Percentiles rank a stretch among this genome's conserved stretches.
Conservation (phyloP, 257 asterid species). For the Fraxinus excelsior region DNA sequence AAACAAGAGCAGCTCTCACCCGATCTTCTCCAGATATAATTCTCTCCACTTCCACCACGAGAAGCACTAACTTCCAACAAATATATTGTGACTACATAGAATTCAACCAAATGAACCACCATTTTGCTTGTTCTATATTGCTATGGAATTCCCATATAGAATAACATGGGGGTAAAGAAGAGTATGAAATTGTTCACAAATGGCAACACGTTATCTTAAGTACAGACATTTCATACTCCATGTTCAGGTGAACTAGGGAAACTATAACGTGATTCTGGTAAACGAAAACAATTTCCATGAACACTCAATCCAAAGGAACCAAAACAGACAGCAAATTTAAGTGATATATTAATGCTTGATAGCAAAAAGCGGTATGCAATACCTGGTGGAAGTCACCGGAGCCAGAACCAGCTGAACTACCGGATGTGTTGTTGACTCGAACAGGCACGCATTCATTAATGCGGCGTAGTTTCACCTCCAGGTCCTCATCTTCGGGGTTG, state of each 20-base stretch:
- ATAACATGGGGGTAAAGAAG: background rate
- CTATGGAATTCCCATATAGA: background rate
- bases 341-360: background rate
- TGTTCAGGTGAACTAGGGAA: too few relatives aligned
- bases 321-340: background rate
- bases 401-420: conserved; percentile 99
- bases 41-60: background rate
- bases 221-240: too few relatives aligned
- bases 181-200: background rate
- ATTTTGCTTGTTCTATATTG: background rate
- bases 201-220: too few relatives aligned
- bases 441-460: conserved; percentile 91
- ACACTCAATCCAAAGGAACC: background rate
- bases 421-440: conserved; percentile 92
- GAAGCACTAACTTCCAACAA: conserved; percentile 7
- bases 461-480: conserved; percentile 91
- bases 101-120: background rate
- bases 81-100: background rate
- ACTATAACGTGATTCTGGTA: too few relatives aligned
- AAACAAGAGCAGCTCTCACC: background rate
- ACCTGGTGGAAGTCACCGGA: conserved; percentile 99
- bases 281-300: background rate
- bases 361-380: conserved; percentile 11
- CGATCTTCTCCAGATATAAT: too few relatives aligned
- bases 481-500: conserved; percentile 89